Evolutionary conservation across 164 flowering plant genomes (phyloP), one percentile per base, ranked within the genome.

Genomic region (Malania oleifera): DNA sequence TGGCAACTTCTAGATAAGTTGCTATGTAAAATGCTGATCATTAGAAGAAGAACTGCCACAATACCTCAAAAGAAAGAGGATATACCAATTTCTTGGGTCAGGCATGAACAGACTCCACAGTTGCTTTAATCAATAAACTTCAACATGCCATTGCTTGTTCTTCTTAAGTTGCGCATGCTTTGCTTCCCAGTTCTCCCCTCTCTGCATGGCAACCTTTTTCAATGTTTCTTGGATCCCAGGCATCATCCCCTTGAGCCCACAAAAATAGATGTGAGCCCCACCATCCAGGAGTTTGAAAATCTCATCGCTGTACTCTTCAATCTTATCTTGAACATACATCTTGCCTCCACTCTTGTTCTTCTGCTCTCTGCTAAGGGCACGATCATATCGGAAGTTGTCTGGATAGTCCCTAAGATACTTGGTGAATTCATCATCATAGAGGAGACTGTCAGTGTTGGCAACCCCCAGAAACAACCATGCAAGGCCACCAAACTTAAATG

Each of bases 391-490:
- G 72, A 93, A 90, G 46, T 86, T 71, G 43, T 86, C 89, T 10
- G 99, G 96, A 70, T 86, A 77, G 73, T 85, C 89, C 56, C 52
- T 46, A 8, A 86, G 82, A 58, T 93, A 90, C 59, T 79, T 79
- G 59, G 75, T 35, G 77, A 90, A 93, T 52, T 93, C 99, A 0
- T 93, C 89, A 23, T 90, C 84, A 40, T 90, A 93, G 31, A 93
- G 91, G 27, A 93, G 95, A 59, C 97, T 93, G 73, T 93, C 99
- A 19, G 78, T 52, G 74, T 93, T 93, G 41, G 99, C 97, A 53
- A 93, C 99, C 12, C 97, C 99, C 35, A 93, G 95, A 76, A 93
- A 88, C 25, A 93, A 95, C 99, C 99, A 93, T 8, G 96, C 95
- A 58, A 88, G 88, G 47, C 97, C 97, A n/a, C 67, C 70, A 62